These are phyloP conservation scores for Candida tallmaniae DNA, from an alignment of 805 yeast genomes.

Conservation along the genomic window DNA sequence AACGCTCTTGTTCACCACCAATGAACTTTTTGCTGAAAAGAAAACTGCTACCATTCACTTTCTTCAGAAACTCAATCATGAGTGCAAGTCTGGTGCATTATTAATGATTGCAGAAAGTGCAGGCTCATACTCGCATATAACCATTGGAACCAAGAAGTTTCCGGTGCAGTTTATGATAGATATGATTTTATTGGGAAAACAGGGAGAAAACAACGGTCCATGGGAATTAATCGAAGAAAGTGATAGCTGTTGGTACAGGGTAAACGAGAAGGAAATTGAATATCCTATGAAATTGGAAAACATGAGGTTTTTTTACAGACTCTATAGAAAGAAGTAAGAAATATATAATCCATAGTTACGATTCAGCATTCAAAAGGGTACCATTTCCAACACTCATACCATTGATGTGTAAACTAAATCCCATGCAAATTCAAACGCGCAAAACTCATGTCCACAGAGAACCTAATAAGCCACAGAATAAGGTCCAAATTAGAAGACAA, in stretches of 20 bases:
- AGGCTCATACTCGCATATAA: slow-evolving; percentile 80
- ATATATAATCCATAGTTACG: too few relatives aligned
- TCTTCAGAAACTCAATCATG: slow-evolving; percentile 46
- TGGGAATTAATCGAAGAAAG: slow-evolving; percentile 66
- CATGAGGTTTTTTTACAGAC: slow-evolving; percentile 80
- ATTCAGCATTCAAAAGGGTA: too few relatives aligned
- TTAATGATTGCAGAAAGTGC: slow-evolving; percentile 81
- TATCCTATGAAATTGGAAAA: slow-evolving; percentile 73
- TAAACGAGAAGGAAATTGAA: slow-evolving; percentile 42
- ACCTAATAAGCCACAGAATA: too few relatives aligned
- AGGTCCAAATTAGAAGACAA: too few relatives aligned
- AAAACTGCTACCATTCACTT: slow-evolving; percentile 56
- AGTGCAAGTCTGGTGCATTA: slow-evolving; percentile 53
- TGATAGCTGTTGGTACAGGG: slow-evolving; percentile 82
- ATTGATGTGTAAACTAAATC: too few relatives aligned
- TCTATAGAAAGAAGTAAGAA: slow-evolving; percentile 55
- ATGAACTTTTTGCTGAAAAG: slow-evolving; percentile 74
- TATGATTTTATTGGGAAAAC: slow-evolving; percentile 57
- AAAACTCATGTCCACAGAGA: too few relatives aligned
- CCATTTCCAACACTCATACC: too few relatives aligned
- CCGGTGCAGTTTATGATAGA: slow-evolving; percentile 82
- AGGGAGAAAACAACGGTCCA: slow-evolving; percentile 37
- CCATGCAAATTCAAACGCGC: too few relatives aligned
- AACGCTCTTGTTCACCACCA: slow-evolving; percentile 79
- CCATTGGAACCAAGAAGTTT: slow-evolving; percentile 69